Evolutionary conservation across 176 grass and related monocot genomes (phyloP).

Genomic region (Juncus inflexus): DNA sequence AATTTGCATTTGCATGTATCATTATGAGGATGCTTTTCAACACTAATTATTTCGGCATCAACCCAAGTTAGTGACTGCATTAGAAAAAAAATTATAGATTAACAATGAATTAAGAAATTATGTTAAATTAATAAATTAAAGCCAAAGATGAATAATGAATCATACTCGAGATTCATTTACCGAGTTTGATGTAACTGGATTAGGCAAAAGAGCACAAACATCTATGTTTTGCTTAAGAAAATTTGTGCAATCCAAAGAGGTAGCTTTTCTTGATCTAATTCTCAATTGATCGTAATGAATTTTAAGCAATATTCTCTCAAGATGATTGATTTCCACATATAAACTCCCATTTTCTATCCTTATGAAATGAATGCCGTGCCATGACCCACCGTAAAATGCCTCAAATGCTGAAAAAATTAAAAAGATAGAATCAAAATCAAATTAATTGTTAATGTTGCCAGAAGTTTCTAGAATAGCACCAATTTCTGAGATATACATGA

Average conservation of each 20-base stretch:
- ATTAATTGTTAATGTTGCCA: background rate
- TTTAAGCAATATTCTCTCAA: constrained; percentile 29
- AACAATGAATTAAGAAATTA: constrained; percentile 15
- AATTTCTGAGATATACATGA: no score
- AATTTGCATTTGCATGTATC: constrained; percentile 60
- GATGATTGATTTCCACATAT: constrained; percentile 35
- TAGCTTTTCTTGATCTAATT: constrained; percentile 57
- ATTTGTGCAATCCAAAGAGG: constrained; percentile 45
- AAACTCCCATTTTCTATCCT: constrained; percentile 53
- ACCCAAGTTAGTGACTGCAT: constrained; percentile 40
- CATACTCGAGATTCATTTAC: constrained; percentile 18
- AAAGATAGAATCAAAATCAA: background rate
- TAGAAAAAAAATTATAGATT: background rate
- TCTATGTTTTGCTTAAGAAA: constrained; percentile 54
- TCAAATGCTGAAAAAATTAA: constrained; percentile 62
- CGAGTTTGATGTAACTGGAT: constrained; percentile 26
- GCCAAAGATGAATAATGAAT: background rate
- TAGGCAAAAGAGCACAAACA: constrained; percentile 52
- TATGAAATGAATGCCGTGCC: constrained; percentile 65
- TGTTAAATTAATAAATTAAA: background rate
- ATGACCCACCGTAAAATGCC: constrained; percentile 57
- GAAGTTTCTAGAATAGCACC: background rate
- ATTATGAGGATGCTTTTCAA: constrained; percentile 38
- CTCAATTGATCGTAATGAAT: constrained; percentile 51
- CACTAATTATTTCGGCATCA: constrained; percentile 70